Evolutionary conservation across 108 stramenopile species (phyloP).

Genomic region (Skeletonema menzelii): DNA sequence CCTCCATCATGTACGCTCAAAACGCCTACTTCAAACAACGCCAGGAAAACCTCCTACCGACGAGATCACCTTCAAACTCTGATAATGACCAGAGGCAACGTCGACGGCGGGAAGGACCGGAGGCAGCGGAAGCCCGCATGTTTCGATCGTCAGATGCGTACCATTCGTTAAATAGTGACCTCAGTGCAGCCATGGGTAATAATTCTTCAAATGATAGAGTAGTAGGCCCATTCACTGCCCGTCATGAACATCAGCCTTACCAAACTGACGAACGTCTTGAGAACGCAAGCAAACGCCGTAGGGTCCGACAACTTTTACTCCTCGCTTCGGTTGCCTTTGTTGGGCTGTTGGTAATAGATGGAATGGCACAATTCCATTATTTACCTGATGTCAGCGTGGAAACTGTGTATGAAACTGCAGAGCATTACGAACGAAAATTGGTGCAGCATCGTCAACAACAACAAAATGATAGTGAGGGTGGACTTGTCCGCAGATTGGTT

Average conservation of each 20-base stretch:
- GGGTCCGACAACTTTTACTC: background rate
- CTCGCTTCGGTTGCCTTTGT: slow-evolving; percentile 16
- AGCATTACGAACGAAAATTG: slow-evolving; percentile 6
- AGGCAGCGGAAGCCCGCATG: too few relatives aligned
- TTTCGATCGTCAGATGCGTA: too few relatives aligned
- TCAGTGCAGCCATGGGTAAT: too few relatives aligned
- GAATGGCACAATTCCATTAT: slow-evolving; percentile 11
- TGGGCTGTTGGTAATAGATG: slow-evolving; percentile 18
- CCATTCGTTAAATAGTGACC: too few relatives aligned
- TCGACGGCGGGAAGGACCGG: background rate
- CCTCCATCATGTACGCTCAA: background rate
- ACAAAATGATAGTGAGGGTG: background rate
- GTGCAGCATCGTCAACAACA: background rate
- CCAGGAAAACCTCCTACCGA: background rate
- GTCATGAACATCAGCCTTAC: background rate
- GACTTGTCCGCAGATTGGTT: background rate
- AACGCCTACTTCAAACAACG: background rate
- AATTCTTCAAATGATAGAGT: too few relatives aligned
- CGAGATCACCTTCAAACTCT: background rate
- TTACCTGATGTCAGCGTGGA: background rate
- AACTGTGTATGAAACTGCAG: background rate
- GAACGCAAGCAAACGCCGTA: background rate
- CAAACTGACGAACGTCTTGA: background rate
- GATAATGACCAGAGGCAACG: background rate
- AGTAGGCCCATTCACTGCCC: too few relatives aligned